Evolutionary conservation across 306 rosid species (phyloP), one percentile per base, ranked within the genome.

Genomic region (Pueraria montana): DNA sequence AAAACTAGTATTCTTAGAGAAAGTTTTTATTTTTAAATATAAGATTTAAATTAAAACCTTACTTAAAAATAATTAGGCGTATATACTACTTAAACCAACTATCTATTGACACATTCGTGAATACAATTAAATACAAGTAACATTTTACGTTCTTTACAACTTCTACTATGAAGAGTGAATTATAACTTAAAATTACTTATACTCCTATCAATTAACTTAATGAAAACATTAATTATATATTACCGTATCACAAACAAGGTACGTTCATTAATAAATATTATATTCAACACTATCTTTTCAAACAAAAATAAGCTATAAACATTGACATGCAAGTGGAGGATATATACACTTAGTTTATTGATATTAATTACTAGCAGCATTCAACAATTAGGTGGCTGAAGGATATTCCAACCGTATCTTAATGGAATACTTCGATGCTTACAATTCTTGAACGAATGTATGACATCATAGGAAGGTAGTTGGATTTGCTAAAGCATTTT

Each of bases 401-500:
- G 71, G 69, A 76, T 59, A 76, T 58, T 40, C n/a, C 26, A 38
- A 76, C 0, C 70, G 80, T 8, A 76, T 76, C 70, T 40, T 76
- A 76, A 59, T 21, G 80, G 70, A 76, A 42, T 66, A 9, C 17
- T 66, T 64, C 0, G 27, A 20, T 64, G 82, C 50, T n/a, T 48
- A 65, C 21, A 64, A 64, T 78, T 48, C 38, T 1, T 21, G 21
- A 78, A 49, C 24, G 74, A 48, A 30, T 23, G 58, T 48, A 12
- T 64, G 74, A 78, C 82, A 48, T 46, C 65, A 18, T 48, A 9
- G 18, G 3, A 78, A 30, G 82, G 74, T 78, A 4, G 73, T 78
- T 63, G 45, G 73, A 38, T 56, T 59, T 56, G 69, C 40, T 58
- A 75, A 75, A 56, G 80, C 68, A 38, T 75, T 75, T 21, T 74